Evolutionary conservation across 78 protist species (phyloP).

Genomic region (Protostelium mycophagum): DNA sequence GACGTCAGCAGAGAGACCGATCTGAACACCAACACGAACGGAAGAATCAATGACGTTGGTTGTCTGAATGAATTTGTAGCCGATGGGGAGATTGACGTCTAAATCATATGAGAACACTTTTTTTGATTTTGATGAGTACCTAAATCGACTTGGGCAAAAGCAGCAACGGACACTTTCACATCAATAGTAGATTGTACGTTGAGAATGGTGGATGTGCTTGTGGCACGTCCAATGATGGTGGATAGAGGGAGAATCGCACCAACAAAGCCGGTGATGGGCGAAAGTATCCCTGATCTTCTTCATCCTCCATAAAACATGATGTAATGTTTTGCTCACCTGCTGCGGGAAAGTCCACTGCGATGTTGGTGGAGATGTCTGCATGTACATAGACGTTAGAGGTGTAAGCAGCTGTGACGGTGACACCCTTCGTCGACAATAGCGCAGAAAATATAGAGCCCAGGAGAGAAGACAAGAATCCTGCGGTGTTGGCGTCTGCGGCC

Average conservation of each 20-base stretch:
- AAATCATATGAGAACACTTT: too few relatives aligned
- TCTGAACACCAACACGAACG: background rate
- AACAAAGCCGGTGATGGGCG: background rate
- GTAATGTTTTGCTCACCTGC: background rate
- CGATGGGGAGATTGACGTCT: background rate
- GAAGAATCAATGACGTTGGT: background rate
- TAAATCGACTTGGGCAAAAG: background rate
- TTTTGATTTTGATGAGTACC: too few relatives aligned
- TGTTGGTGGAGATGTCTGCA: background rate
- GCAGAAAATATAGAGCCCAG: background rate
- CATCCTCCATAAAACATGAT: background rate
- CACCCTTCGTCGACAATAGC: background rate
- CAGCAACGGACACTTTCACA: background rate
- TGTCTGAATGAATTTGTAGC: background rate
- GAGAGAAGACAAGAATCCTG: background rate
- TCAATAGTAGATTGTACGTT: background rate
- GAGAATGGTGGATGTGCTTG: background rate
- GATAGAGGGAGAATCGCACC: background rate
- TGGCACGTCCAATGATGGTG: background rate
- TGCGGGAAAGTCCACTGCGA: background rate
- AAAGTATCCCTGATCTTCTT: background rate
- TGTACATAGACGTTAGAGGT: background rate
- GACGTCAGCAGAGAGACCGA: background rate
- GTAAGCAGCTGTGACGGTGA: background rate
- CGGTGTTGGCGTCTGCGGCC: background rate